A percentile compares a stretch with the other conserved stretches of the same genome.
phyloP scores from a whole-genome alignment of 2,329 filamentous ascomycete species.

The Macrophomina pseudophaseolina region DNA sequence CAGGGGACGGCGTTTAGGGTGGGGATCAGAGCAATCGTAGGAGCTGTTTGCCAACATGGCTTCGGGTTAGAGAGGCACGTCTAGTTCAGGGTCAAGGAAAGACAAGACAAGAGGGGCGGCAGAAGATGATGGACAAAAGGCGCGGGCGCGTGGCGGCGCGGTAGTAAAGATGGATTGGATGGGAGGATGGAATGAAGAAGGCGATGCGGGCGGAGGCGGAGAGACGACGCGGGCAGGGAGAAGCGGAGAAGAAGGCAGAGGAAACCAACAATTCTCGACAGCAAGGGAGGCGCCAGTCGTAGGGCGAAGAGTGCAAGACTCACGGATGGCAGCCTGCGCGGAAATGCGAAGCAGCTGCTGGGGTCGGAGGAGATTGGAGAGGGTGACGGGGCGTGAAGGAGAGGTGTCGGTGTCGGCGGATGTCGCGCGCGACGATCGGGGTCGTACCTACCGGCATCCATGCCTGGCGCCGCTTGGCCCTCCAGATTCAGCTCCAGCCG shows the following conservation, averaged over 20 bases:
- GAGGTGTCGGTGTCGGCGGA: neutral
- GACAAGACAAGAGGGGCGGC: constrained; percentile 37
- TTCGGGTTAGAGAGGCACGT: constrained; percentile 46
- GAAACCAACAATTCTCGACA: constrained; percentile 28
- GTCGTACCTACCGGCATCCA: constrained; percentile 4
- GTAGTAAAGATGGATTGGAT: constrained; percentile 31
- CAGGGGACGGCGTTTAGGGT: constrained; percentile 34
- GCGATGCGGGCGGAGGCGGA: constrained; percentile 19
- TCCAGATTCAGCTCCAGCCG: too few relatives aligned
- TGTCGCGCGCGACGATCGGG: constrained; percentile 21
- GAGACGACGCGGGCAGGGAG: constrained; percentile 25
- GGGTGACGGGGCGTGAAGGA: constrained; percentile 24
- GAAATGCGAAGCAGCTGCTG: constrained; percentile 8
- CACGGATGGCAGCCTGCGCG: constrained; percentile 20
- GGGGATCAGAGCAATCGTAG: constrained; percentile 36
- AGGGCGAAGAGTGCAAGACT: constrained; percentile 32
- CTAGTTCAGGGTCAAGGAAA: constrained; percentile 36
- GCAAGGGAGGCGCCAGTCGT: constrained; percentile 25
- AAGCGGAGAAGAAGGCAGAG: constrained; percentile 26
- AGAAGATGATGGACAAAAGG: constrained; percentile 30
- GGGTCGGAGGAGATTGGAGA: constrained; percentile 16
- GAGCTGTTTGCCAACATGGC: constrained; percentile 51
- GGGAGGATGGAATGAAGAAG: constrained; percentile 29
- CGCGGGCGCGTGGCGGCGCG: constrained; percentile 27
- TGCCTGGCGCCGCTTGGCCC: too few relatives aligned